These are phyloP conservation scores for Phaeodactylum tricornutum DNA, from an alignment of 108 stramenopile species.

Conservation along the genomic window DNA sequence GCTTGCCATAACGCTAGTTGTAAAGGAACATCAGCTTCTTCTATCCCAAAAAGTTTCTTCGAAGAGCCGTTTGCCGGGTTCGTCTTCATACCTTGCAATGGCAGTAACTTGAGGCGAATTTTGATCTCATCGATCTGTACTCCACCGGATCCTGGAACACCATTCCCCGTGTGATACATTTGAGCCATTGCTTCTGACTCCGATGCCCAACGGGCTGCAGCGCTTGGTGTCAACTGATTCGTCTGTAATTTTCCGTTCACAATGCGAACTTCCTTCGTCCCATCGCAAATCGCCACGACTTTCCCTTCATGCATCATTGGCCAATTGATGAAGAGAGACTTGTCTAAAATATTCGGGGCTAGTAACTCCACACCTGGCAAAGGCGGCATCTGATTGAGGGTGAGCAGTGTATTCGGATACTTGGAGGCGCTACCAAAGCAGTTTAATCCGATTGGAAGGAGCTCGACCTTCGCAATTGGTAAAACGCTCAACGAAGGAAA, in stretches of 20 bases:
- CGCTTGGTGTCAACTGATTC: constrained; percentile 17
- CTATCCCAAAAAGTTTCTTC: constrained; percentile 83
- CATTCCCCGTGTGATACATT: constrained; percentile 63
- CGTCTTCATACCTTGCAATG: constrained; percentile 91
- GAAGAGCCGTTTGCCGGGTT: constrained; percentile 78
- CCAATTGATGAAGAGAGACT: constrained; percentile 91
- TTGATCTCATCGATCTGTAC: constrained; percentile 82
- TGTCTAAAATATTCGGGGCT: constrained; percentile 68
- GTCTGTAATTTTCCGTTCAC: constrained; percentile 28
- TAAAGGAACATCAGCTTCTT: constrained; percentile 92
- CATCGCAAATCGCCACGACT: constrained; percentile 82
- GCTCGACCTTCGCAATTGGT: constrained; percentile 55
- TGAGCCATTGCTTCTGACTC: constrained; percentile 56
- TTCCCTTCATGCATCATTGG: constrained; percentile 97
- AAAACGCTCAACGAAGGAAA: constrained; percentile 88
- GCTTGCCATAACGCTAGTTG: constrained; percentile 87
- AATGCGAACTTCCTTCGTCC: constrained; percentile 46
- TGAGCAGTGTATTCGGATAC: constrained; percentile 79
- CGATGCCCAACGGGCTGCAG: constrained; percentile 49
- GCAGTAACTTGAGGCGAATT: constrained; percentile 72
- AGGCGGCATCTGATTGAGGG: constrained; percentile 58
- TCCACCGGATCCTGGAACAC: constrained; percentile 77
- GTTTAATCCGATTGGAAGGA: constrained; percentile 61
- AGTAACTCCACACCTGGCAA: constrained; percentile 54
- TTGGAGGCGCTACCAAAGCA: constrained; percentile 84